Base-by-base conservation (phyloP, 2,329 filamentous ascomycete genomes). In the Fusarium dlaminii region DNA sequence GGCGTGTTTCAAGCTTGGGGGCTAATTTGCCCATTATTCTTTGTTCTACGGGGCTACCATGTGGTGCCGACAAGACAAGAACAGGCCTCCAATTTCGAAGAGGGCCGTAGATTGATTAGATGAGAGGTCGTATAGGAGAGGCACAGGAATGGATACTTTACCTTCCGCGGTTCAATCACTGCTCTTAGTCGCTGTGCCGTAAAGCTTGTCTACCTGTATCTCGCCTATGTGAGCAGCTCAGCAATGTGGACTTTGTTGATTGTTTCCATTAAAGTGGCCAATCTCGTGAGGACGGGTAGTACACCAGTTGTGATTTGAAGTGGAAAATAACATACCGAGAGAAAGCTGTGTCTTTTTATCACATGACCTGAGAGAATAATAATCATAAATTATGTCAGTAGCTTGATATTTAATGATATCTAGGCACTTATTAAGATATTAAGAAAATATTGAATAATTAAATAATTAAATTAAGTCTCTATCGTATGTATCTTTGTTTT, bases 301-400 rank as follows among this genome's bases (percentile, higher is more conserved):
- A 9, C 3, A 36, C 1, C 15, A 3, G 3, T 2, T 18, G 8
- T 18, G 34, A 9, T 18, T n/a, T n/a, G n/a, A n/a, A n/a, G n/a
- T n/a, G n/a, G n/a, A n/a, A n/a, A n/a, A n/a, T n/a, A n/a, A n/a
- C n/a, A n/a, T n/a, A n/a, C n/a, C n/a, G n/a, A n/a, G n/a, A n/a
- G n/a, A n/a, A n/a, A n/a, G n/a, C n/a, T n/a, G n/a, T n/a, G n/a
- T n/a, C n/a, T n/a, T n/a, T n/a, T n/a, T n/a, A n/a, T n/a, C n/a
- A n/a, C n/a, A n/a, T n/a, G n/a, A n/a, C n/a, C n/a, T n/a, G n/a
- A n/a, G n/a, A n/a, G n/a, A n/a, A n/a, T n/a, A n/a, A n/a, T n/a
- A n/a, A n/a, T n/a, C n/a, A n/a, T n/a, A n/a, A n/a, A n/a, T n/a
- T n/a, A n/a, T n/a, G n/a, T n/a, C n/a, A n/a, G n/a, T n/a, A n/a